A percentile compares a stretch with the other conserved stretches of the same genome.
These are phyloP conservation scores for Pichia eremophila DNA, from an alignment of 805 yeast species.

Conservation along the genomic window DNA sequence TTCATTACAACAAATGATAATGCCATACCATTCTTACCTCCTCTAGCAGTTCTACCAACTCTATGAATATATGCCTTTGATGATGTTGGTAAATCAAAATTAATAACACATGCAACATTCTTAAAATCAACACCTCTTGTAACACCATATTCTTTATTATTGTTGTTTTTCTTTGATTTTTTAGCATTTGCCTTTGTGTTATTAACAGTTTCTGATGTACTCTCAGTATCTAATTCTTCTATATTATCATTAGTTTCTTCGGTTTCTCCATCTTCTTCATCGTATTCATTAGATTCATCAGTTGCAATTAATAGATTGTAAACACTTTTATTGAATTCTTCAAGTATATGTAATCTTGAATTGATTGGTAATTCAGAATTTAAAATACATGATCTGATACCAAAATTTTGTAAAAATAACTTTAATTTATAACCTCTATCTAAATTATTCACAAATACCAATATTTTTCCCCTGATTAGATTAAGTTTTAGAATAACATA, in stretches of 20 bases:
- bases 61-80: slow-evolving; percentile 88
- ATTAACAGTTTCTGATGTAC: slow-evolving; percentile 26
- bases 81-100: slow-evolving; percentile 87
- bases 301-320: slow-evolving; percentile 88
- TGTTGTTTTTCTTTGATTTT: slow-evolving; percentile 19
- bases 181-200: slow-evolving; percentile 10
- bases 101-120: slow-evolving; percentile 92
- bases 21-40: slow-evolving; percentile 92
- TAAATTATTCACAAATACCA: slow-evolving; percentile 84
- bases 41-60: slow-evolving; percentile 96
- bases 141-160: slow-evolving; percentile 72
- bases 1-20: slow-evolving; percentile 82
- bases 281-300: slow-evolving; percentile 67
- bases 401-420: slow-evolving; percentile 88
- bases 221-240: slow-evolving; percentile 28
- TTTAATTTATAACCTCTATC: slow-evolving; percentile 93
- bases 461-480: slow-evolving; percentile 82
- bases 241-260: slow-evolving; percentile 11
- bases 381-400: slow-evolving; percentile 77
- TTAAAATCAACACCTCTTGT: slow-evolving; percentile 95
- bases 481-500: slow-evolving; percentile 87
- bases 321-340: slow-evolving; percentile 85
- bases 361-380: slow-evolving; percentile 90
- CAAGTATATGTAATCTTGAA: slow-evolving; percentile 90
- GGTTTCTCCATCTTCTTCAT: slow-evolving; percentile 25